Evolutionary conservation across 768 basidiomycete genomes (phyloP).

Genomic region (Naganishia antarctica): DNA sequence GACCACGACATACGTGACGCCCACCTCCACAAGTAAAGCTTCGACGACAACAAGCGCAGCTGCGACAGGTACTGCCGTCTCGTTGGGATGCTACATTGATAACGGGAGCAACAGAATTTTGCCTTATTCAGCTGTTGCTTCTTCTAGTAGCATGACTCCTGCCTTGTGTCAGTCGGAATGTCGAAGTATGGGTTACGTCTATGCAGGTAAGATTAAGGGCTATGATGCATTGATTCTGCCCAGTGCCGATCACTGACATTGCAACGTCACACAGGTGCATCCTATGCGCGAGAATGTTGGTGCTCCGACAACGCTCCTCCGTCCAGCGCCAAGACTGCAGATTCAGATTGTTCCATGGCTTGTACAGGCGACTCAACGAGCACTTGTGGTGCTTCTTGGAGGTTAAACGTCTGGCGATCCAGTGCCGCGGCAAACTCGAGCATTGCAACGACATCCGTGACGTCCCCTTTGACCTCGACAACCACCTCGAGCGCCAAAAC

Average conservation of each 20-base stretch:
- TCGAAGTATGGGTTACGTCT: constrained; percentile 27
- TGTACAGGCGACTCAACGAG: constrained; percentile 44
- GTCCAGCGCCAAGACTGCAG: constrained; percentile 31
- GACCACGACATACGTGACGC: no score
- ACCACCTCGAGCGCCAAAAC: constrained; percentile 9
- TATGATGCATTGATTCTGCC: neutral
- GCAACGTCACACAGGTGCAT: neutral
- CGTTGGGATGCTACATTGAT: constrained; percentile 30
- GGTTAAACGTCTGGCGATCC: constrained; percentile 44
- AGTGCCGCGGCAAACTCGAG: constrained; percentile 19
- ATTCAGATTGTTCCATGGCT: constrained; percentile 37
- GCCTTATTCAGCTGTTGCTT: neutral
- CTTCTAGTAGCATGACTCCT: constrained; percentile 27
- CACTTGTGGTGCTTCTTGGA: constrained; percentile 44
- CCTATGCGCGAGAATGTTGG: constrained; percentile 45
- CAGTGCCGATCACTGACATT: neutral
- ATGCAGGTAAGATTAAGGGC: constrained; percentile 22
- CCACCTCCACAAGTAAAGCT: neutral
- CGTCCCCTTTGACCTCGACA: neutral
- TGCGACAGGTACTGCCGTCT: neutral
- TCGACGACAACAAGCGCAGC: neutral
- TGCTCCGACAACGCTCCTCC: constrained; percentile 40
- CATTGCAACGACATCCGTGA: constrained; percentile 6
- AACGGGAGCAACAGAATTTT: neutral
- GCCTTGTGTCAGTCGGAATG: constrained; percentile 28